phyloP scores from a whole-genome alignment of 1,139 yeast species.

The Yamadazyma dendronema region DNA sequence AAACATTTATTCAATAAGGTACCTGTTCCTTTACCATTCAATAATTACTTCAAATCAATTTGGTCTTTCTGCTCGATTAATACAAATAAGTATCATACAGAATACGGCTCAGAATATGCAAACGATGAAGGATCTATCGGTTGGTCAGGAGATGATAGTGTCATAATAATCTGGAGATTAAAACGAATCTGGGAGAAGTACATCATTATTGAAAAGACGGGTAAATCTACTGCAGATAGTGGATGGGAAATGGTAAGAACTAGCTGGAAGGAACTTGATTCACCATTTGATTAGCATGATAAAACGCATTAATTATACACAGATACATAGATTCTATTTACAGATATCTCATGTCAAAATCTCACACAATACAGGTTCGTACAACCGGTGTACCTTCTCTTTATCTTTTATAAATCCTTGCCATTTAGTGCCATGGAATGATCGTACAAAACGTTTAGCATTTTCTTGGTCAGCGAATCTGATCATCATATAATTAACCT shows the following conservation, averaged over 20 bases:
- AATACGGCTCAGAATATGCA: slow-evolving; percentile 23
- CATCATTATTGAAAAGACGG: slow-evolving; percentile 50
- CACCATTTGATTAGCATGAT: slow-evolving; percentile 5
- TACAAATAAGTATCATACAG: slow-evolving; percentile 45
- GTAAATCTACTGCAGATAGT: slow-evolving; percentile 3
- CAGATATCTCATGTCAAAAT: slow-evolving; percentile 26
- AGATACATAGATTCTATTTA: no score
- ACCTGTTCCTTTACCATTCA: slow-evolving; percentile 60
- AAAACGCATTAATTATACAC: neutral
- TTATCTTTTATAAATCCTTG: slow-evolving; percentile 25
- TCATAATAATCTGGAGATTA: slow-evolving; percentile 69
- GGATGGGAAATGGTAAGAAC: slow-evolving; percentile 65
- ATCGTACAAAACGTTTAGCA: slow-evolving; percentile 54
- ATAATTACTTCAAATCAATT: slow-evolving; percentile 76
- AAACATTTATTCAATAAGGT: slow-evolving; percentile 66
- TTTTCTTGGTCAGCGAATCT: slow-evolving; percentile 48
- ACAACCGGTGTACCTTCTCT: slow-evolving; percentile 26
- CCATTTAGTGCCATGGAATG: slow-evolving; percentile 52
- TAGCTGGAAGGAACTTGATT: slow-evolving; percentile 71
- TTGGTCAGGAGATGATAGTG: slow-evolving; percentile 70
- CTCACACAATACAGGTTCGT: slow-evolving; percentile 43
- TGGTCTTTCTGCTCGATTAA: slow-evolving; percentile 90
- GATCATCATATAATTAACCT: slow-evolving; percentile 33
- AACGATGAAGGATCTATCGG: slow-evolving; percentile 69
- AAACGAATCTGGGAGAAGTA: slow-evolving; percentile 85